Conservation (phyloP, 2,329 filamentous ascomycete species). For the Cercospora canescens region DNA sequence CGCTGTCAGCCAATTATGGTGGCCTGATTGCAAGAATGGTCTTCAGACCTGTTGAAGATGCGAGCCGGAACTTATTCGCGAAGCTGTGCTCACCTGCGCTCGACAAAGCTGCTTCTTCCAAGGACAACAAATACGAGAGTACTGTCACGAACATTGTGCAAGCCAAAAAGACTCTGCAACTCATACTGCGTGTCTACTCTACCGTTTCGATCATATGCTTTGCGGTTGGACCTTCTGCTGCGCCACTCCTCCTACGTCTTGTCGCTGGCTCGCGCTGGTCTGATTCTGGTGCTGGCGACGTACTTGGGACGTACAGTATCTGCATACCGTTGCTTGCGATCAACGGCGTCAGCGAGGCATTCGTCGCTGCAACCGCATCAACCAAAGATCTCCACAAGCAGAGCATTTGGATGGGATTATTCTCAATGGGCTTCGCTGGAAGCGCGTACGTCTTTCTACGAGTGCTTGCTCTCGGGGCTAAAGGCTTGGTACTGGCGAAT, state of each 20-base stretch:
- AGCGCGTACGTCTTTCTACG: constrained; percentile 74
- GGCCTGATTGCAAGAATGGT: constrained; percentile 83
- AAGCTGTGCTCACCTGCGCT: constrained; percentile 62
- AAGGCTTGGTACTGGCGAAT: constrained; percentile 83
- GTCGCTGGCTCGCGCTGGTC: constrained; percentile 79
- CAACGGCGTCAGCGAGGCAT: constrained; percentile 90
- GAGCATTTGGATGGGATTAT: constrained; percentile 79
- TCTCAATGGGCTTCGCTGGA: constrained; percentile 73
- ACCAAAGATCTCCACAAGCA: constrained; percentile 74
- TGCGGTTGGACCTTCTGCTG: constrained; percentile 71
- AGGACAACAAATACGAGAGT: not conserved
- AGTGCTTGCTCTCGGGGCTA: constrained; percentile 69
- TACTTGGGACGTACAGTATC: constrained; percentile 81
- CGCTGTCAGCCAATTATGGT: constrained; percentile 89
- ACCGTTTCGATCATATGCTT: constrained; percentile 70
- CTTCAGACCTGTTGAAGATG: constrained; percentile 95
- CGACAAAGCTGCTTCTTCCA: constrained; percentile 38
- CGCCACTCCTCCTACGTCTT: constrained; percentile 70
- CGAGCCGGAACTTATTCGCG: constrained; percentile 85
- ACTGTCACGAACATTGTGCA: constrained; percentile 32
- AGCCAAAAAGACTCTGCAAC: constrained; percentile 56
- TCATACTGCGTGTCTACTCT: constrained; percentile 70
- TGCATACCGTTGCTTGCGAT: constrained; percentile 91
- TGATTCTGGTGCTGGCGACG: constrained; percentile 67
- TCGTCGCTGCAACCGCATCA: constrained; percentile 83